A percentile compares a stretch with the other conserved stretches of the same genome.
These are phyloP conservation scores for Penicillium ochrochloron DNA, from an alignment of 495 filamentous ascomycete genomes.

Conservation along the genomic window DNA sequence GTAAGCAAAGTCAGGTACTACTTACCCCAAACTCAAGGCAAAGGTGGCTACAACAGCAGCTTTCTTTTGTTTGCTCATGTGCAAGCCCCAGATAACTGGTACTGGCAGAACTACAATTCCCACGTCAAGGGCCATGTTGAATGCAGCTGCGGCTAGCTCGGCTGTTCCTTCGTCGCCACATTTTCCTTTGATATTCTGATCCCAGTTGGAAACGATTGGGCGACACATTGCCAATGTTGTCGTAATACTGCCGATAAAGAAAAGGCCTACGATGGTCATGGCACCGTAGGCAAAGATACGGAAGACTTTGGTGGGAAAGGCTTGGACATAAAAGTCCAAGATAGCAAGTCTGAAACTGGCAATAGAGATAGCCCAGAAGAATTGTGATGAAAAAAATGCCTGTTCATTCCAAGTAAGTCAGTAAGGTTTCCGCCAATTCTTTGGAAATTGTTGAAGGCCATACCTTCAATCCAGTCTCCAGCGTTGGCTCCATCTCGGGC, in stretches of 20 bases:
- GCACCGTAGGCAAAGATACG: not conserved
- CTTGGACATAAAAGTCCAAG: constrained; percentile 7
- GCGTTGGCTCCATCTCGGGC: too few relatives aligned
- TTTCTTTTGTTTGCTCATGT: constrained; percentile 25
- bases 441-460: too few relatives aligned
- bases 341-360: constrained; percentile 12
- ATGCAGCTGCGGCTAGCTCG: constrained; percentile 25
- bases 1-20: not conserved
- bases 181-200: constrained; percentile 16
- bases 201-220: constrained; percentile 30
- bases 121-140: constrained; percentile 29
- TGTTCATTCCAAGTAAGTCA: not conserved
- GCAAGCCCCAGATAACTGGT: constrained; percentile 23
- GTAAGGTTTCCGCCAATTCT: not conserved
- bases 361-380: constrained; percentile 9
- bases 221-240: constrained; percentile 26
- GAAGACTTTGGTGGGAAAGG: constrained; percentile 5
- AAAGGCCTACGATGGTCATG: constrained; percentile 20
- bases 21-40: constrained; percentile 25
- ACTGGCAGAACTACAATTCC: constrained; percentile 24
- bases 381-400: constrained; percentile 15
- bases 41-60: constrained; percentile 19
- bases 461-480: constrained; percentile 3
- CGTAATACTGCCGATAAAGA: constrained; percentile 24
- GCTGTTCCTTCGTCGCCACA: constrained; percentile 23